phyloP scores from a whole-genome alignment of 441 rosid genomes.

The Adansonia madagascariensis region DNA sequence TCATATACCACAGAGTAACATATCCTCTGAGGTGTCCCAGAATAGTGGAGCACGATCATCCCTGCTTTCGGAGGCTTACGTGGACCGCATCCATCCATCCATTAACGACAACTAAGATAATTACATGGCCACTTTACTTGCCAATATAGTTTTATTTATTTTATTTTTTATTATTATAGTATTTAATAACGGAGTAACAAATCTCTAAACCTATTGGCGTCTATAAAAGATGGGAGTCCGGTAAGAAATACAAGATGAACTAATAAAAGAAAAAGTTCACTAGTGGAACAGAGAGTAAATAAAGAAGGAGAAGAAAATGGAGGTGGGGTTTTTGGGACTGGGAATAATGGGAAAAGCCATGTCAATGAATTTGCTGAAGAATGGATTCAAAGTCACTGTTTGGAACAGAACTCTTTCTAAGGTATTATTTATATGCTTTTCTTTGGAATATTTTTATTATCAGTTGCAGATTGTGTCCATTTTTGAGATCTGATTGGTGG shows the following conservation, averaged over 20 bases:
- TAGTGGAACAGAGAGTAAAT: neutral
- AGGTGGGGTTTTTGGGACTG: constrained; percentile 87
- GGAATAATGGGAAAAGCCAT: constrained; percentile 99
- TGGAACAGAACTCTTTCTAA: constrained; percentile 95
- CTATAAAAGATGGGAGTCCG: constrained; percentile 3
- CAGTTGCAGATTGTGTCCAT: constrained; percentile 8
- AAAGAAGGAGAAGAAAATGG: constrained; percentile 52
- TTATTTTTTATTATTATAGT: neutral
- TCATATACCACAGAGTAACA: neutral
- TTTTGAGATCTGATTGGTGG: constrained; percentile 7
- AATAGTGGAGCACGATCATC: constrained; percentile 20
- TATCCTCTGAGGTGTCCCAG: constrained; percentile 14
- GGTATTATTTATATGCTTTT: constrained; percentile 40
- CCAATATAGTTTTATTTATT: neutral
- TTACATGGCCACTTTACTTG: neutral
- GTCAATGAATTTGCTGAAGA: constrained; percentile 74
- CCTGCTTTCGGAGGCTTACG: constrained; percentile 22
- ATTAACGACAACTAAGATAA: neutral
- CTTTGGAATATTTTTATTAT: constrained; percentile 1
- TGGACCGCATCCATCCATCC: constrained; percentile 35
- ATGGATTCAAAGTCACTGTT: constrained; percentile 89
- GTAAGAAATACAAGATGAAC: neutral
- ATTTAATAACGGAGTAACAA: neutral
- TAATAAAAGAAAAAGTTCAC: neutral
- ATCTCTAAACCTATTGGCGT: neutral